A percentile compares a stretch with the other conserved stretches of the same genome.
phyloP scores from a whole-genome alignment of 1,284 basidiomycete species.

The Agaricales sp. region DNA sequence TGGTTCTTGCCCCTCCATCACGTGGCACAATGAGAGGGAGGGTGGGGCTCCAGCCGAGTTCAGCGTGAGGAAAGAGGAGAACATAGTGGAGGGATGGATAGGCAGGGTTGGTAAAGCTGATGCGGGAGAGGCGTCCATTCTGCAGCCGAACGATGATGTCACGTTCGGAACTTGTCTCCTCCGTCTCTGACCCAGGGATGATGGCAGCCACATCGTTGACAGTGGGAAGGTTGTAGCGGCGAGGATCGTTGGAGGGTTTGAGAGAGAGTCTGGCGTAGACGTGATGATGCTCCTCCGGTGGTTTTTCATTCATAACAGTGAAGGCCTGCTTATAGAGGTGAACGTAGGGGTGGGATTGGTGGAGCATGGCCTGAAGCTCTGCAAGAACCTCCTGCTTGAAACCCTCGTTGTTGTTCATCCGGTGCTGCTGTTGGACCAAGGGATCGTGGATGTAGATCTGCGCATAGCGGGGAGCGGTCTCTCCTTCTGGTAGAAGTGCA shows the following conservation, averaged over 20 bases:
- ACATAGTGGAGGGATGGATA: no score
- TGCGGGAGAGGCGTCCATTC: no score
- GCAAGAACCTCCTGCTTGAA: constrained; percentile 12
- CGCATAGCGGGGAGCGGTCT: constrained; percentile 16
- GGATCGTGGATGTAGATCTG: constrained; percentile 27
- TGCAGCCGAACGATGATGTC: no score
- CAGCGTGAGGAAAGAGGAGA: no score
- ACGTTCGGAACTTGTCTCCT: no score
- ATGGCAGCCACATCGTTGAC: constrained; percentile 18
- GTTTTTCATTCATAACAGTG: constrained; percentile 10
- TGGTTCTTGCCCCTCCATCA: no score
- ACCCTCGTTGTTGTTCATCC: constrained; percentile 10
- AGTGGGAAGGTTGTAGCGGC: constrained; percentile 19
- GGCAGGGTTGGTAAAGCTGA: no score
- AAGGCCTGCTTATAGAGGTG: constrained; percentile 12
- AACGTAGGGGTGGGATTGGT: constrained; percentile 10
- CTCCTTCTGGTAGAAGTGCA: constrained; percentile 15
- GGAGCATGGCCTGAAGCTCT: constrained; percentile 15
- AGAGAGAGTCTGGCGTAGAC: constrained; percentile 5
- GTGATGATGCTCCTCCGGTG: constrained; percentile 8
- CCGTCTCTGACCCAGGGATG: no score
- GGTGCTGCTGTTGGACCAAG: constrained; percentile 11
- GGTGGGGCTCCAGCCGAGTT: no score
- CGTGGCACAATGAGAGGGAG: no score
- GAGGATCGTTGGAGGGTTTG: constrained; percentile 7